Base-by-base conservation (phyloP, 75 land plant species). In the Larix kaempferi region DNA sequence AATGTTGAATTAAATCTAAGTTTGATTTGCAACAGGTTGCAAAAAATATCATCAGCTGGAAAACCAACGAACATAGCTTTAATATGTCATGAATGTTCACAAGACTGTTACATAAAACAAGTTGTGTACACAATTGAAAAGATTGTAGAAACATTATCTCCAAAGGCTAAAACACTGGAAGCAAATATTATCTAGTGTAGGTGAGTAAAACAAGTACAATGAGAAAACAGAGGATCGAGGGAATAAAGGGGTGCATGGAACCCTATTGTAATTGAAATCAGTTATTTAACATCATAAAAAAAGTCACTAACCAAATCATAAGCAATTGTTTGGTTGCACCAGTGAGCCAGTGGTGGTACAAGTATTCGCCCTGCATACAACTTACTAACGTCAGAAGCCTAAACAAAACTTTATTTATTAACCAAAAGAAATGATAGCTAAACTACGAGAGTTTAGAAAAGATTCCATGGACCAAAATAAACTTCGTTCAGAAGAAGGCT, bases 271-370 rank as follows among this genome's bases (percentile, higher is more conserved):
- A 44, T 0, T 44, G 3, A 72, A 72, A 21, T 23, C 0, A 3
- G 26, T 5, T 1, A 0, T 12, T 2, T 23, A 72, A 49, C 11
- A 10, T 44, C 16, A 54, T 17, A 73, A 73, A 73, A 5, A 10
- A 55, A 59, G 39, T 16, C 11, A 60, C 80, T 80, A 76, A 80
- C 81, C 77, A 22, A 13, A 49, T 80, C 81, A 25, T 73, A 73
- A 13, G 54, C 80, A 22, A 80, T 25, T 33, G 27, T 23, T 52
- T 80, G 81, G 63, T 59, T 59, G 56, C 81, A 49, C 79, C 81
- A 80, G 62, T 80, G 78, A 21, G 81, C 81, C 13, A 80, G 77
- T 59, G 81, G 81, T 26, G 81, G 81, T 27, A 80, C 81, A 80
- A 80, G 79, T 39, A 80, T 27, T 27, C 81, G 26, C 19, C 81